Evolutionary conservation across 345 rosid genomes (phyloP).

Genomic region (Limnanthes douglasii): DNA sequence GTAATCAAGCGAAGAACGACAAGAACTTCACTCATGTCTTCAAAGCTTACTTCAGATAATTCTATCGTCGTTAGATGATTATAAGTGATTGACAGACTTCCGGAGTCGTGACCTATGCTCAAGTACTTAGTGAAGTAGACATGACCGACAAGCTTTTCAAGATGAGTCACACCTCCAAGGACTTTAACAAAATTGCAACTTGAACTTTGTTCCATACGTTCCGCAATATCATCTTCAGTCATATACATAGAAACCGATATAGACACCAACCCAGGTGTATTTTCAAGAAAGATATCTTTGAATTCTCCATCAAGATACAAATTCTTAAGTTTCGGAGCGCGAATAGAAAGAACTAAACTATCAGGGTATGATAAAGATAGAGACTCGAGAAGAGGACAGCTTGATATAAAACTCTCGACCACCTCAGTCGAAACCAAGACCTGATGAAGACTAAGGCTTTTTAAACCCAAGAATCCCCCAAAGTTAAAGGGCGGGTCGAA

Average conservation of each 20-base stretch:
- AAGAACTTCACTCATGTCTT: slow-evolving; percentile 66
- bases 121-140: slow-evolving; percentile 93
- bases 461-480: slow-evolving; percentile 57
- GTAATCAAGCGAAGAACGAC: slow-evolving; percentile 73
- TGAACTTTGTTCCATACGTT: slow-evolving; percentile 67
- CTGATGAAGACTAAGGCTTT: slow-evolving; percentile 61
- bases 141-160: slow-evolving; percentile 64
- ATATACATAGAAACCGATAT: slow-evolving; percentile 78
- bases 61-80: slow-evolving; percentile 46
- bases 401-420: slow-evolving; percentile 55
- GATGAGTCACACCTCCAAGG: slow-evolving; percentile 70
- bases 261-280: slow-evolving; percentile 50
- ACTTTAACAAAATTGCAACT: slow-evolving; percentile 63
- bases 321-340: slow-evolving; percentile 69
- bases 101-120: slow-evolving; percentile 71
- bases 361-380: slow-evolving; percentile 69
- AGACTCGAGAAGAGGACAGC: slow-evolving; percentile 73
- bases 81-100: slow-evolving; percentile 43
- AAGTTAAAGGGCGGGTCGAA: slow-evolving; percentile 56
- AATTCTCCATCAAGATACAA: slow-evolving; percentile 85
- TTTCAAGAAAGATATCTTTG: slow-evolving; percentile 57
- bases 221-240: slow-evolving; percentile 77
- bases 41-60: slow-evolving; percentile 75
- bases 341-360: slow-evolving; percentile 46
- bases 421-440: slow-evolving; percentile 62